Evolutionary conservation across 2,329 filamentous ascomycete species (phyloP), one percentile per base, ranked within the genome.

Genomic region (Samsoniella hepiali): DNA sequence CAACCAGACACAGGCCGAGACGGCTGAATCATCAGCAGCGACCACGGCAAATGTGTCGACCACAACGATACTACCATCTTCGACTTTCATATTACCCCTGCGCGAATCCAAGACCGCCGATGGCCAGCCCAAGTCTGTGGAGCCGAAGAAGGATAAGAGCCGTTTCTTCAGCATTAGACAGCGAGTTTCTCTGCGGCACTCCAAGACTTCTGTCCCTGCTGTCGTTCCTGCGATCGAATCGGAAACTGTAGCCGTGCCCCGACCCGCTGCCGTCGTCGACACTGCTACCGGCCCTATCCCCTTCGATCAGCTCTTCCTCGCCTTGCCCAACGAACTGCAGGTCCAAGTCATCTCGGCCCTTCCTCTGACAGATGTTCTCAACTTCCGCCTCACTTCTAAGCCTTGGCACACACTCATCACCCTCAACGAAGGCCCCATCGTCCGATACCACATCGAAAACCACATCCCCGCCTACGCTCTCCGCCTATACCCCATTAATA

Each of bases 341-440:
- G 80, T 87, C 31, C 84, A 88, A 68, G 82, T 89, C 66, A 82
- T 88, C 57, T 80, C 84, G 3, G 81, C 81, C 1, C 76, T 89
- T 34, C 84, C 86, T 1, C 78, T 89, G 44, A 82, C 83, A 38
- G 85, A 87, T 64, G 77, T 88, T 17, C 77, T 89, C 38, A 86
- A 80, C 65, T 77, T 89, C 29, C 82, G 86, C 65, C 72, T 83
- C 34, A 80, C 83, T 15, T 88, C 85, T 1, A 83, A 81, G 68
- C 80, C 82, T 40, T 86, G 85, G 78, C 85, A 88, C 68, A 76
- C 79, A 31, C 78, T 88, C 67, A 78, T 89, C 44, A 84, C 84
- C 1, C 66, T 83, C 2, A 87, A 88, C 73, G 86, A 88, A 70
- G 78, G 78, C 2, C 80, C 84, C 8, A 87, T 89, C 68, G 83